Conservation (phyloP, 345 rosid species). For the Lagerstroemia speciosa region DNA sequence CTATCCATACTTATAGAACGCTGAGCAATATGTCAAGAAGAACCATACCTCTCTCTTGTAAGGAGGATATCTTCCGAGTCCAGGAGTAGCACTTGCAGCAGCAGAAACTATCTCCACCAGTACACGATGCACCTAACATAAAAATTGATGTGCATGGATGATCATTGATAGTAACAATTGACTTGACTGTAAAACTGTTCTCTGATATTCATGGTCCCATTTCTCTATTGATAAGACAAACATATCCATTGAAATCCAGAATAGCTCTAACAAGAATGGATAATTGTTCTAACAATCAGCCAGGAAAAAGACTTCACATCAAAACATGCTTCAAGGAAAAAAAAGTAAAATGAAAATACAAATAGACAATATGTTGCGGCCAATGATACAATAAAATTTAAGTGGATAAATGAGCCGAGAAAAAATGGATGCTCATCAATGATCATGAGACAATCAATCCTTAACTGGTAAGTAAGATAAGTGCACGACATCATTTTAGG, state of each 20-base stretch:
- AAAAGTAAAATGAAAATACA: neutral
- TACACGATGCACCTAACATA: constrained; percentile 79
- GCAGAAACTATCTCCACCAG: constrained; percentile 82
- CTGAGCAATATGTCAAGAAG: constrained; percentile 1
- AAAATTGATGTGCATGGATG: neutral
- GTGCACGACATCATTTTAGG: neutral
- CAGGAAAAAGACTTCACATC: neutral
- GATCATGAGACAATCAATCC: neutral
- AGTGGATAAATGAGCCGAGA: neutral
- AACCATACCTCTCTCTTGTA: constrained; percentile 81
- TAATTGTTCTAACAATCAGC: neutral
- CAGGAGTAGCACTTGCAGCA: constrained; percentile 90
- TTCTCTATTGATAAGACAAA: neutral
- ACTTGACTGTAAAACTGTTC: neutral
- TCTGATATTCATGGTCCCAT: neutral
- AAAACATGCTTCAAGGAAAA: neutral
- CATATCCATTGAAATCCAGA: neutral
- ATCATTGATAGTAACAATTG: too few relatives aligned
- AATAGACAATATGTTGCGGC: neutral
- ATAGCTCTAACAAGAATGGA: too few relatives aligned
- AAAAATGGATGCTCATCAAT: neutral
- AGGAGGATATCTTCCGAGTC: constrained; percentile 97
- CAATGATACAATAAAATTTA: neutral
- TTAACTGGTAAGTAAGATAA: neutral
- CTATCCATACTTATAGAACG: constrained; percentile 1